Percentiles rank a stretch among this genome's conserved stretches.
phyloP scores from a whole-genome alignment of 176 grass and related monocot species.

The Coix lacrymajobi region DNA sequence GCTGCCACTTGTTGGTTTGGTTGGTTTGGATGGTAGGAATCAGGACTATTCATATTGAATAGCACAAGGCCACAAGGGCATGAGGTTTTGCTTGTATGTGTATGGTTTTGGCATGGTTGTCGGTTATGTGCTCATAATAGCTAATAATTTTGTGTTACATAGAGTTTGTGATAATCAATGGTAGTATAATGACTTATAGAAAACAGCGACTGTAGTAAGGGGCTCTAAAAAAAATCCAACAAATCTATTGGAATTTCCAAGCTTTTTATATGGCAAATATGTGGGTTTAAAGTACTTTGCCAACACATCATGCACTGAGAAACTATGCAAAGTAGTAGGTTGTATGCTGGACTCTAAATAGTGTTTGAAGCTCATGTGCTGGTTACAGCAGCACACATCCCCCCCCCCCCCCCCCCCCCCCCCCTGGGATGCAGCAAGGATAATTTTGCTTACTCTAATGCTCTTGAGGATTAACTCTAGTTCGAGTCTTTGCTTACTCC shows the following conservation, averaged over 20 bases:
- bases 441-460: not conserved
- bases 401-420: not conserved
- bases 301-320: not conserved
- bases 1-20: not conserved
- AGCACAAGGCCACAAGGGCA: not conserved
- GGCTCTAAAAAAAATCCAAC: not conserved
- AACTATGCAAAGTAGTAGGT: not conserved
- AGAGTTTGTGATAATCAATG: not conserved
- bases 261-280: not conserved
- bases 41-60: not conserved
- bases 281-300: not conserved
- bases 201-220: not conserved
- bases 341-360: not conserved
- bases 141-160: not conserved
- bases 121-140: not conserved
- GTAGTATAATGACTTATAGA: no score
- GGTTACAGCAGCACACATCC: not conserved
- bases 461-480: not conserved
- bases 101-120: slow-evolving; percentile 5
- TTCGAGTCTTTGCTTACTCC: not conserved
- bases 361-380: not conserved
- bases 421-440: not conserved
- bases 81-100: not conserved
- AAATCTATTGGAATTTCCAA: not conserved
- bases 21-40: not conserved